A percentile compares a stretch with the other conserved stretches of the same genome.
phyloP scores from a whole-genome alignment of 31 red algal genomes.

The Odonthalia washingtoniensis region DNA sequence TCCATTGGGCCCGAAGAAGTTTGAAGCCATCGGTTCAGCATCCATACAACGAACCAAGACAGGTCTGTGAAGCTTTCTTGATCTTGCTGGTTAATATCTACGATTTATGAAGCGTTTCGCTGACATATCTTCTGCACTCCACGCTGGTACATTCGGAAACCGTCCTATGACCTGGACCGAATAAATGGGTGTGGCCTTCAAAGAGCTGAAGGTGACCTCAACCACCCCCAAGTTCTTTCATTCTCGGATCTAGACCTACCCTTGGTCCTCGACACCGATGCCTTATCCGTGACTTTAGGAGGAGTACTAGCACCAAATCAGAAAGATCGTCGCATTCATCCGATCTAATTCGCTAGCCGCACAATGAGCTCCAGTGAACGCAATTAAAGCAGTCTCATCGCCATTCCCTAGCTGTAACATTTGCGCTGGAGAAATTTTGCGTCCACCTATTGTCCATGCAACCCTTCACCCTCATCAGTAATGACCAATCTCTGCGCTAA shows the following conservation, averaged over 20 bases:
- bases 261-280: background rate
- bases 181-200: too few relatives aligned
- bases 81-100: too few relatives aligned
- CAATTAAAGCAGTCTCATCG: slow-evolving; percentile 4
- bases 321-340: background rate
- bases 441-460: slow-evolving; percentile 4
- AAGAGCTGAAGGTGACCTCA: too few relatives aligned
- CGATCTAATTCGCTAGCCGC: background rate
- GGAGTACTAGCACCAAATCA: background rate
- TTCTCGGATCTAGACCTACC: background rate
- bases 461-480: background rate
- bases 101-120: too few relatives aligned
- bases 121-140: too few relatives aligned
- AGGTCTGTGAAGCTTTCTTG: too few relatives aligned
- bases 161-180: too few relatives aligned
- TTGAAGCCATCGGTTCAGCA: too few relatives aligned
- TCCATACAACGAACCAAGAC: too few relatives aligned
- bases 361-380: slow-evolving; percentile 13
- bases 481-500: background rate
- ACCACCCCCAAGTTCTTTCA: too few relatives aligned
- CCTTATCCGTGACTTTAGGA: background rate
- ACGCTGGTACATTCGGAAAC: too few relatives aligned
- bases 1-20: too few relatives aligned
- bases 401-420: slow-evolving; percentile 25
- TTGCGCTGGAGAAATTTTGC: slow-evolving; percentile 18